These are phyloP conservation scores for Moricandia moricandioides DNA, from an alignment of 345 rosid genomes.

Conservation along the genomic window DNA sequence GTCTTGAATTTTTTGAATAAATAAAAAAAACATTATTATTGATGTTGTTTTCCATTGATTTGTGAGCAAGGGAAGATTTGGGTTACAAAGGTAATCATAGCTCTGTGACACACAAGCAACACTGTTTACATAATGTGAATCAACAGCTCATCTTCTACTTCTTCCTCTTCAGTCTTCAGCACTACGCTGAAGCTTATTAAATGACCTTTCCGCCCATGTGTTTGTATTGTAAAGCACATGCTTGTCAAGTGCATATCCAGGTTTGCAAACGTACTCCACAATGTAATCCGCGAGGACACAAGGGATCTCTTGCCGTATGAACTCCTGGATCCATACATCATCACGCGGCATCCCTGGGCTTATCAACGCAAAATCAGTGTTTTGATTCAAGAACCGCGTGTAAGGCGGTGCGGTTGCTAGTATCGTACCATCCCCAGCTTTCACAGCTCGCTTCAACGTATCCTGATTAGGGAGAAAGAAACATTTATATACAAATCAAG, in stretches of 20 bases:
- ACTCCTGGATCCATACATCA: constrained; percentile 86
- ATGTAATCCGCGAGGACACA: constrained; percentile 81
- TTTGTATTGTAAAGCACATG: constrained; percentile 75
- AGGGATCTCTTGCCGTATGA: constrained; percentile 74
- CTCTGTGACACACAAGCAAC: neutral
- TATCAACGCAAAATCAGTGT: constrained; percentile 73
- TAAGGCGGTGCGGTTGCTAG: constrained; percentile 97
- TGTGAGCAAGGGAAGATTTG: too few relatives aligned
- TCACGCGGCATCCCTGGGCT: constrained; percentile 72
- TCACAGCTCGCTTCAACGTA: constrained; percentile 84
- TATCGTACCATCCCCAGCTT: constrained; percentile 90
- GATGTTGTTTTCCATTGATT: too few relatives aligned
- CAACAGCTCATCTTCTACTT: too few relatives aligned
- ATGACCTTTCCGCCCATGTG: constrained; percentile 77
- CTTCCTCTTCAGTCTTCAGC: neutral
- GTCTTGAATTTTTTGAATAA: too few relatives aligned
- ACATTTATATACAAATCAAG: neutral
- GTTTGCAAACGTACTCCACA: constrained; percentile 94
- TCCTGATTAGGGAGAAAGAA: constrained; percentile 49
- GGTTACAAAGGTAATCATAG: neutral
- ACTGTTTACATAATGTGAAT: neutral
- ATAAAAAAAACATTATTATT: too few relatives aligned
- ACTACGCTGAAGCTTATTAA: constrained; percentile 39
- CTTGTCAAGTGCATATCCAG: constrained; percentile 75
- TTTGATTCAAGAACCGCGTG: constrained; percentile 63